phyloP scores from a whole-genome alignment of 441 rosid species.

The Adansonia madagascariensis region DNA sequence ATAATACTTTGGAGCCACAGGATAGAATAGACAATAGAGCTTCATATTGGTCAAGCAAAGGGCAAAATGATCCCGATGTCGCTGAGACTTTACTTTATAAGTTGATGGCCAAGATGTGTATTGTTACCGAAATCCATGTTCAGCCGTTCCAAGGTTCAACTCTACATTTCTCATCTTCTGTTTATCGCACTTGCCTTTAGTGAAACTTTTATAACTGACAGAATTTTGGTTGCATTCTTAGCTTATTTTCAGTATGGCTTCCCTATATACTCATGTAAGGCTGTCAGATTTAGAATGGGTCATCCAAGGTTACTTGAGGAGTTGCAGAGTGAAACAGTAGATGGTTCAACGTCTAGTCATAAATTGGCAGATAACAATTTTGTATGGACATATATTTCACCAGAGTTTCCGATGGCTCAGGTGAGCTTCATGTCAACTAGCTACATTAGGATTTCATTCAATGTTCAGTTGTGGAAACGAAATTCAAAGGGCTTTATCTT shows the following conservation, averaged over 20 bases:
- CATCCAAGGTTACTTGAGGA: slow-evolving; percentile 26
- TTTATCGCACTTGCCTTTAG: neutral
- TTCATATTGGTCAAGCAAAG: slow-evolving; percentile 50
- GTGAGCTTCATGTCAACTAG: slow-evolving; percentile 22
- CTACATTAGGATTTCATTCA: neutral
- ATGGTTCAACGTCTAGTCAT: slow-evolving; percentile 23
- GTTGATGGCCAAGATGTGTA: slow-evolving; percentile 38
- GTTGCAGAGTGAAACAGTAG: neutral
- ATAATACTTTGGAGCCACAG: slow-evolving; percentile 42
- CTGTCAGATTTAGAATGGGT: slow-evolving; percentile 41
- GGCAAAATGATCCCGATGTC: slow-evolving; percentile 30
- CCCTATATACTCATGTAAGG: slow-evolving; percentile 43
- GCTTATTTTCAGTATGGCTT: slow-evolving; percentile 42
- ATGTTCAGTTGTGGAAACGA: neutral
- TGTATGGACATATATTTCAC: slow-evolving; percentile 42
- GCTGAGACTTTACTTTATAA: slow-evolving; percentile 41
- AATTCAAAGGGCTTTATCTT: neutral
- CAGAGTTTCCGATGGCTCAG: slow-evolving; percentile 44
- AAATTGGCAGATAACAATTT: slow-evolving; percentile 28
- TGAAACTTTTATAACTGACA: slow-evolving; percentile 25
- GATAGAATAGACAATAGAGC: slow-evolving; percentile 34
- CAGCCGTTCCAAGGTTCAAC: slow-evolving; percentile 44
- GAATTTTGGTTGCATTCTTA: slow-evolving; percentile 23
- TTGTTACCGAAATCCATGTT: slow-evolving; percentile 38
- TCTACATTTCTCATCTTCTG: neutral